Evolutionary conservation across 352 stramenopile genomes (phyloP), one percentile per base, ranked within the genome.

Genomic region (Pilasporangium apinafurcum): DNA sequence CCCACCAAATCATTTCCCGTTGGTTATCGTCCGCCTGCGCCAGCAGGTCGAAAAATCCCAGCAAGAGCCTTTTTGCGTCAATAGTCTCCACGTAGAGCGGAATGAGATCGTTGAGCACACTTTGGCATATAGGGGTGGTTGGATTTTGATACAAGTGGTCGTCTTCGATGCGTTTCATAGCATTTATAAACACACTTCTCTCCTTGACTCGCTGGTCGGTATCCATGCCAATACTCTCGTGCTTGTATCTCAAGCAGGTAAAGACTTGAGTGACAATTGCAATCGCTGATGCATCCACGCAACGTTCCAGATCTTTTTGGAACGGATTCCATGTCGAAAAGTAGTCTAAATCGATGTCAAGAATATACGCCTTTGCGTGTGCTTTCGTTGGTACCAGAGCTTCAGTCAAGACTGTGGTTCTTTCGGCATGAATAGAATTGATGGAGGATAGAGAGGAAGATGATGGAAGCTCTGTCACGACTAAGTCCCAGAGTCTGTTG

Each of bases 261-360:
- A 85, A 86, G 10, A 85, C 53, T 34, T 53, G 40, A 5, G 39
- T 40, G 22, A 84, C 65, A 21, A 51, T 38, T 5, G 40, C 37
- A 5, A 68, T 43, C 10, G 41, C 52, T 5, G 40, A 35, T 6
- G 40, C 13, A 2, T 53, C 56, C 29, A 71, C 65, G 2, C 39
- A 45, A 18, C 44, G 41, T 33, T 80, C 69, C 9, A 87, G 67
- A 34, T 79, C 69, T 76, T 65, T 70, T 9, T 62, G 69, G 37
- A 95, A 95, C 6, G 84, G 84, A 28, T 92, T 85, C 72, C 79
- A 86, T 4, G 82, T 92, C 14, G 81, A 92, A 51, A 94, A 95
- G 51, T 91, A 95, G 60, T 95, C 84, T n/a, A 95, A 49, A 52
- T 92, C 87, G 22, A 95, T 80, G 45, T 95, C 84, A 0, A 95